Evolutionary conservation across 371 early-diverging fungal genomes (phyloP).

Genomic region (Mortierella sp.): DNA sequence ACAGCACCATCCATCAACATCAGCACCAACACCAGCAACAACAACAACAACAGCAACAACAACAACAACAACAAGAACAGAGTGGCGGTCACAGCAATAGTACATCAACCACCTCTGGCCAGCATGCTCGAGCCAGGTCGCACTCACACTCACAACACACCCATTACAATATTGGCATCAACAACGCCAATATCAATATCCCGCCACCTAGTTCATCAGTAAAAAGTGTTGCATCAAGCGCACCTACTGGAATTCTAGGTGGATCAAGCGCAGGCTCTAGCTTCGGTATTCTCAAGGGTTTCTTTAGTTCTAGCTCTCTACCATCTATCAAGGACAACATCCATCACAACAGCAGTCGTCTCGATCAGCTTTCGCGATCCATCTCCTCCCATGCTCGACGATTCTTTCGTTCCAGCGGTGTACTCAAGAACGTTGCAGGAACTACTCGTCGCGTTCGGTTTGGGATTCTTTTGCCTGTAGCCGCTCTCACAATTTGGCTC

Average conservation of each 20-base stretch:
- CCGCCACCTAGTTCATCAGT: neutral
- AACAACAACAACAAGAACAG: slow-evolving; percentile 7
- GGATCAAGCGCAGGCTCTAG: neutral
- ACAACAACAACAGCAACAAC: slow-evolving; percentile 11
- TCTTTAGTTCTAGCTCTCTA: slow-evolving; percentile 1
- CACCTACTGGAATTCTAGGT: neutral
- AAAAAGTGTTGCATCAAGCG: neutral
- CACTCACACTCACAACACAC: slow-evolving; percentile 27
- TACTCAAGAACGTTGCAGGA: slow-evolving; percentile 28
- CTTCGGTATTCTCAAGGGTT: neutral
- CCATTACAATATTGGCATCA: neutral
- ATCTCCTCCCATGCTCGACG: slow-evolving; percentile 23
- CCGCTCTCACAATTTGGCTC: slow-evolving; percentile 17
- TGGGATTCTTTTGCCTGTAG: slow-evolving; percentile 33
- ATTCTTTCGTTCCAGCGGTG: slow-evolving; percentile 31
- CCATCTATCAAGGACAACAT: slow-evolving; percentile 36
- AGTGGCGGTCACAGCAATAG: too few relatives aligned
- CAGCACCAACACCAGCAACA: neutral
- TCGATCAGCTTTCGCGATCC: slow-evolving; percentile 40
- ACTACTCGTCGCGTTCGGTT: slow-evolving; percentile 39
- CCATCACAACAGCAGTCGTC: slow-evolving; percentile 24
- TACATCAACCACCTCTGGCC: slow-evolving; percentile 4
- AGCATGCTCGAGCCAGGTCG: slow-evolving; percentile 28
- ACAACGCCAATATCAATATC: neutral
- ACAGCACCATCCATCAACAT: slow-evolving; percentile 6